These are phyloP conservation scores for Paramecium sonneborni DNA, from an alignment of 73 alveolate species.

Conservation along the genomic window DNA sequence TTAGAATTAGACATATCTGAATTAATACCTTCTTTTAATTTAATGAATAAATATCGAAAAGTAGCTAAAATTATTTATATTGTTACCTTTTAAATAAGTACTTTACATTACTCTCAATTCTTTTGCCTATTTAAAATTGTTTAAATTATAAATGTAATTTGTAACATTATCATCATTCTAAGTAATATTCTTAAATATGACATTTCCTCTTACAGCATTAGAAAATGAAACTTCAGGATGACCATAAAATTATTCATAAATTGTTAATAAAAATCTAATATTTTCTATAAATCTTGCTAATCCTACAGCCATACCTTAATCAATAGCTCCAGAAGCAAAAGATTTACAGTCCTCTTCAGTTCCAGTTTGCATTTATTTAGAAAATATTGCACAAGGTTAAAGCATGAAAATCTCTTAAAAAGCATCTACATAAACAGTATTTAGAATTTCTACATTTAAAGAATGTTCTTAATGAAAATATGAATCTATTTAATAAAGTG, in stretches of 20 bases:
- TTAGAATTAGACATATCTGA: background rate
- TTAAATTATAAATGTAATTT: conserved; percentile 16
- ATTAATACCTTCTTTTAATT: conserved; percentile 3
- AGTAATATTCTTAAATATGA: background rate
- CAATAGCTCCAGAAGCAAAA: conserved; percentile 55
- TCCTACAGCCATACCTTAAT: conserved; percentile 66
- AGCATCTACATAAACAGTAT: background rate
- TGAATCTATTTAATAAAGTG: conserved; percentile 39
- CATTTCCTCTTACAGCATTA: background rate
- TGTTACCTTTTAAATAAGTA: conserved; percentile 3
- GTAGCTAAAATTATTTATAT: background rate
- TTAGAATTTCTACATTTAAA: background rate
- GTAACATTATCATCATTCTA: conserved; percentile 27
- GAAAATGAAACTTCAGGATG: background rate
- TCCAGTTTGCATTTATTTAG: background rate
- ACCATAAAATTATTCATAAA: conserved; percentile 29
- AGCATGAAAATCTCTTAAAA: conserved; percentile 52
- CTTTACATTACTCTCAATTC: conserved; percentile 6
- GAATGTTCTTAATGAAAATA: conserved; percentile 53
- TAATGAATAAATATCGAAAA: background rate
- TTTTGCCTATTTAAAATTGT: background rate
- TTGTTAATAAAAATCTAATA: conserved; percentile 12
- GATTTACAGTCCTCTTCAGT: conserved; percentile 8
- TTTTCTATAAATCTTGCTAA: conserved; percentile 52
- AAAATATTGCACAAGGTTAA: conserved; percentile 33